A percentile compares a stretch with the other conserved stretches of the same genome.
Conservation (phyloP, 139 green algal species). For the Closterium sp. region DNA sequence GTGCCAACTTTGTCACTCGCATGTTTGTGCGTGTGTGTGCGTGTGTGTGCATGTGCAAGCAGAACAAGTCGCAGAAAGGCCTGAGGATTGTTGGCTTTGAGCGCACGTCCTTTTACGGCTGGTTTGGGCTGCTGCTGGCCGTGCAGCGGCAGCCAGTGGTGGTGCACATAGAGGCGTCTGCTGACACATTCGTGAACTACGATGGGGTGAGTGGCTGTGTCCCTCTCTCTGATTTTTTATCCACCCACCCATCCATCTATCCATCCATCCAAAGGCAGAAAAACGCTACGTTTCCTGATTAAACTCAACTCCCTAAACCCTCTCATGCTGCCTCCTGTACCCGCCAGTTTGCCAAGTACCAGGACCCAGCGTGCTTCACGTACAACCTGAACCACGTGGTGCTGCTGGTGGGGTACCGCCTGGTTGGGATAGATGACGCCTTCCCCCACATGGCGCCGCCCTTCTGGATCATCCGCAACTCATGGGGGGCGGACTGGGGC, state of each 20-base stretch:
- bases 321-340: not conserved
- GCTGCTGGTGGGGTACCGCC: slow-evolving; percentile 61
- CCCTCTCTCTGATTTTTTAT: too few relatives aligned
- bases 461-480: not conserved
- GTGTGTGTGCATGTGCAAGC: not conserved
- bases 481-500: not conserved
- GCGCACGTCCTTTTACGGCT: not conserved
- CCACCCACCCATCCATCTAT: too few relatives aligned
- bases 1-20: not conserved
- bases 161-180: slow-evolving; percentile 82
- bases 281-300: too few relatives aligned
- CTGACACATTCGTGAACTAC: slow-evolving; percentile 78
- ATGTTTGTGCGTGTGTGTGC: not conserved
- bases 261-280: too few relatives aligned
- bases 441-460: slow-evolving; percentile 30
- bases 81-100: not conserved
- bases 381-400: slow-evolving; percentile 12
- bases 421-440: slow-evolving; percentile 63
- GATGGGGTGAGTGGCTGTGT: slow-evolving; percentile 44
- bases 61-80: not conserved
- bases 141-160: slow-evolving; percentile 79
- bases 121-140: slow-evolving; percentile 53
- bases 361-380: not conserved
- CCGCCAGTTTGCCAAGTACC: slow-evolving; percentile 18
- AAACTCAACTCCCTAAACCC: too few relatives aligned